These are phyloP conservation scores for Catenaria anguillulae DNA, from an alignment of 371 early-diverging fungal genomes.

Conservation along the genomic window DNA sequence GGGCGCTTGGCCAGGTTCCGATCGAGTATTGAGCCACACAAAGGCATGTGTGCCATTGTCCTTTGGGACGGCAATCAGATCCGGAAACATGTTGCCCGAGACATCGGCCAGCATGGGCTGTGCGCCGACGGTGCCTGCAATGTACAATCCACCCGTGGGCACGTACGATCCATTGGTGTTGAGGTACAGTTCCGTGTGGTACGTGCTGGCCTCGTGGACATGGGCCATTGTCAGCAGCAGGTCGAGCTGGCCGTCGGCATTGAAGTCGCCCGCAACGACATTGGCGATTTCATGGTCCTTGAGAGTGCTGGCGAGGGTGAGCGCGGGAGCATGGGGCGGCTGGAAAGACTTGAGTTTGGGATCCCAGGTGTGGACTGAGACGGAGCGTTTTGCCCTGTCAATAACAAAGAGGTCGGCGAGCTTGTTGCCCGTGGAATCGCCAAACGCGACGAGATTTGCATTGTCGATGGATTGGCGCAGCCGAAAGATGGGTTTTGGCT, in stretches of 20 bases:
- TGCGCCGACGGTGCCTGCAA: constrained; percentile 5
- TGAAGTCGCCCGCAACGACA: constrained; percentile 66
- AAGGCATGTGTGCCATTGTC: neutral
- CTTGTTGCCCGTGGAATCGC: constrained; percentile 71
- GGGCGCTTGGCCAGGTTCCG: neutral
- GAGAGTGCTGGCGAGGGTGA: constrained; percentile 3
- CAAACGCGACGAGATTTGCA: constrained; percentile 37
- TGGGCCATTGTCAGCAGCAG: constrained; percentile 53
- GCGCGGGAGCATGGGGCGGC: neutral
- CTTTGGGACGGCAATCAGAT: constrained; percentile 57
- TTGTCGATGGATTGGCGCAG: neutral
- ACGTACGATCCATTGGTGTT: constrained; percentile 40
- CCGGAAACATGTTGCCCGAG: constrained; percentile 57
- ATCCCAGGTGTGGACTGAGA: constrained; percentile 56
- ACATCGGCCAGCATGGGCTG: constrained; percentile 71
- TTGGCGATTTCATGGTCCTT: constrained; percentile 28
- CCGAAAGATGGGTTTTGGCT: too few relatives aligned
- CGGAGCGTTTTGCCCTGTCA: constrained; percentile 39
- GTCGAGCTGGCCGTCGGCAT: constrained; percentile 73
- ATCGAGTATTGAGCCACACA: neutral
- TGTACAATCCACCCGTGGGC: neutral
- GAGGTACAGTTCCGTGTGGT: constrained; percentile 51
- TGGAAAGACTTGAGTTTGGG: neutral
- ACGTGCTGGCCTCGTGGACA: constrained; percentile 30
- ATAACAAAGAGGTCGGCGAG: constrained; percentile 65